Evolutionary conservation across 768 basidiomycete species (phyloP).

Genomic region (Trametes gibbosa): DNA sequence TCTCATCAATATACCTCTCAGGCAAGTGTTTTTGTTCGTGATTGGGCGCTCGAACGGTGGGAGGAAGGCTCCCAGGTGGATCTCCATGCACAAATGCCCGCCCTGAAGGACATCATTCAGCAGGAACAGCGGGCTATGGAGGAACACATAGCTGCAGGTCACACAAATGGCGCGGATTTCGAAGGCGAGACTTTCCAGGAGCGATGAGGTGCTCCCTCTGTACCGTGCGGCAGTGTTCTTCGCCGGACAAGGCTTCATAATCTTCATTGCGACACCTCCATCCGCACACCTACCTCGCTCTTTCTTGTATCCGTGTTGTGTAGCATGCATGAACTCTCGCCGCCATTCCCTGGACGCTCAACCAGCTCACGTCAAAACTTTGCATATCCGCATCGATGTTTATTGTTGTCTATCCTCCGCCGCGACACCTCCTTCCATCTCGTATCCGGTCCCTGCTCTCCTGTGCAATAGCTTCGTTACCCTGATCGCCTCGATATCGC

Average conservation of each 20-base stretch:
- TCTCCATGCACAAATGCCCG: slow-evolving; percentile 55
- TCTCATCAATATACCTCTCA: slow-evolving; percentile 28
- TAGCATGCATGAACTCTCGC: slow-evolving; percentile 11
- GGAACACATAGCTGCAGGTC: slow-evolving; percentile 6
- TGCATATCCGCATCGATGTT: slow-evolving; percentile 23
- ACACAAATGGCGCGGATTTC: slow-evolving; percentile 1
- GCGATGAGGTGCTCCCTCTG: neutral
- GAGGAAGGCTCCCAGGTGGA: slow-evolving; percentile 56
- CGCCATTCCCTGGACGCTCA: slow-evolving; percentile 10
- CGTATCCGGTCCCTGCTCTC: neutral
- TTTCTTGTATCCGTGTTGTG: slow-evolving; percentile 8
- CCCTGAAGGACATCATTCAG: slow-evolving; percentile 52
- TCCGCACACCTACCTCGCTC: slow-evolving; percentile 3
- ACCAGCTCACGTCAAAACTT: slow-evolving; percentile 14
- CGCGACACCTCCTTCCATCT: neutral
- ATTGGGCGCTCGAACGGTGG: slow-evolving; percentile 85
- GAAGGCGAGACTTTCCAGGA: slow-evolving; percentile 12
- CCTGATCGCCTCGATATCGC: neutral
- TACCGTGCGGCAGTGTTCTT: neutral
- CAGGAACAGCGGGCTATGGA: slow-evolving; percentile 32
- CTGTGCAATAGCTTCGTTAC: slow-evolving; percentile 2
- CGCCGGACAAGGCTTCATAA: neutral
- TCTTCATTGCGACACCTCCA: slow-evolving; percentile 1
- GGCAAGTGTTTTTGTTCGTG: slow-evolving; percentile 79
- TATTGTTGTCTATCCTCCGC: slow-evolving; percentile 23